Evolutionary conservation across 2,329 filamentous ascomycete genomes (phyloP), one percentile per base, ranked within the genome.

Genomic region (Ophiostoma australiae): DNA sequence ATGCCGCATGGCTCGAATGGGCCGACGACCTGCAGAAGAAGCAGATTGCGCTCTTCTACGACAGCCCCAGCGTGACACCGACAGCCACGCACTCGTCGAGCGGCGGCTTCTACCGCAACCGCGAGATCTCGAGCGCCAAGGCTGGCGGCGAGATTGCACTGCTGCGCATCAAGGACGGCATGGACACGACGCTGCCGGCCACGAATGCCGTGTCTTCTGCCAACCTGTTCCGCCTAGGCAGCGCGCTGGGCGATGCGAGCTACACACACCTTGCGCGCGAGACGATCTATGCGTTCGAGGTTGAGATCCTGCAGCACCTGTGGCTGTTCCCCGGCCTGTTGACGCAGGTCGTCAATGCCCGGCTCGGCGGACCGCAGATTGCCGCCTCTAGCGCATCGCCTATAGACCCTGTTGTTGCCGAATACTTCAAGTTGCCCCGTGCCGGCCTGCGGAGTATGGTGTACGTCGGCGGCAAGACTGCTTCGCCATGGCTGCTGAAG

Each of bases 101-200:
- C 35, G 86, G 86, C 61, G 92, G 86, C 41, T 95, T 94, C 84
- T 95, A 91, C 81, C 89, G 89, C 4, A 93, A 91, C 1, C 81
- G 85, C 4, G 81, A 83, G 15, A 80, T 31, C 44, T 58, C 27
- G 20, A 41, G 31, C 20, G 37, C 35, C 17, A 17, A 2, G 27
- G 8, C n/a, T 58, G n/a, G n/a, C 10, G 23, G 90, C 11, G 82
- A 88, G 0, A 88, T 93, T 76, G 86, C 90, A 37, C 90, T 97
- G 72, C 87, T 98, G 72, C 90, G 94, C 33, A 86, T 97, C 68
- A 99, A 99, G 80, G 93, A 96, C 73, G 95, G 93, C 74, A 97
- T 97, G 86, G 95, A 99, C 79, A 92, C 92, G 5, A 90, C 93
- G 1, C 90, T 95, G 72, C 95, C 95, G 0, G 95, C 93, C 0